These are phyloP conservation scores for Xerocomellus dryophilus DNA, from an alignment of 768 basidiomycete species.

Conservation along the genomic window DNA sequence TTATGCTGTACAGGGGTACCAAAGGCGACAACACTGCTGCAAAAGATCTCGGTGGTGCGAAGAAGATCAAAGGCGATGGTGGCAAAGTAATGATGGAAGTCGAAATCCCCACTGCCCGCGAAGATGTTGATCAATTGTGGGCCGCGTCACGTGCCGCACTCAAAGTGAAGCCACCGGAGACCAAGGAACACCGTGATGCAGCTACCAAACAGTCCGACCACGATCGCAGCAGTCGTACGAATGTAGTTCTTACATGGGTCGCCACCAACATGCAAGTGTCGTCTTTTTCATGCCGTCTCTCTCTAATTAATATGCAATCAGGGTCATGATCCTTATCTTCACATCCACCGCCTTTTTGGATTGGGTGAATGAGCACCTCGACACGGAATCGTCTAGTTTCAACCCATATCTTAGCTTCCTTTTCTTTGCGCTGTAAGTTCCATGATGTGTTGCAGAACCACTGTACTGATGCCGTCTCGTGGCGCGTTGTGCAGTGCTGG, in stretches of 20 bases:
- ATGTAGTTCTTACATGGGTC: slow-evolving; percentile 80
- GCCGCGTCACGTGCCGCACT: slow-evolving; percentile 68
- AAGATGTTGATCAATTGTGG: slow-evolving; percentile 90
- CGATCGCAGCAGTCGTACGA: slow-evolving; percentile 79
- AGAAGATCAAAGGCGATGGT: slow-evolving; percentile 80
- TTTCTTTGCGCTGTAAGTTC: slow-evolving; percentile 60
- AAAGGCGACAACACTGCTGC: slow-evolving; percentile 87
- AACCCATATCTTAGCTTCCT: slow-evolving; percentile 89
- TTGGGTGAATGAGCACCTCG: slow-evolving; percentile 64
- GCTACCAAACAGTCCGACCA: slow-evolving; percentile 88
- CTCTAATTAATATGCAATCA: slow-evolving; percentile 21
- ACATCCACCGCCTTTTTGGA: slow-evolving; percentile 73
- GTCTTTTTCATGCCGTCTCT: not conserved
- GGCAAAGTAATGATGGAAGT: slow-evolving; percentile 89
- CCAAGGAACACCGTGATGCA: slow-evolving; percentile 80
- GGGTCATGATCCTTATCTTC: slow-evolving; percentile 70
- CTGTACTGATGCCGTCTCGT: slow-evolving; percentile 2
- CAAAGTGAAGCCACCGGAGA: slow-evolving; percentile 62
- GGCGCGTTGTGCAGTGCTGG: slow-evolving; percentile 51
- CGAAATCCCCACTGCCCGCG: slow-evolving; percentile 73
- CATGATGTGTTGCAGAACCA: not conserved
- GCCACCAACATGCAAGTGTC: slow-evolving; percentile 75
- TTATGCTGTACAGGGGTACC: slow-evolving; percentile 61
- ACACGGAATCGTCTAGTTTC: slow-evolving; percentile 54
- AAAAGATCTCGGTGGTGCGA: slow-evolving; percentile 88